Evolutionary conservation across 768 basidiomycete species (phyloP), one percentile per base, ranked within the genome.

Genomic region (Russula foetens): DNA sequence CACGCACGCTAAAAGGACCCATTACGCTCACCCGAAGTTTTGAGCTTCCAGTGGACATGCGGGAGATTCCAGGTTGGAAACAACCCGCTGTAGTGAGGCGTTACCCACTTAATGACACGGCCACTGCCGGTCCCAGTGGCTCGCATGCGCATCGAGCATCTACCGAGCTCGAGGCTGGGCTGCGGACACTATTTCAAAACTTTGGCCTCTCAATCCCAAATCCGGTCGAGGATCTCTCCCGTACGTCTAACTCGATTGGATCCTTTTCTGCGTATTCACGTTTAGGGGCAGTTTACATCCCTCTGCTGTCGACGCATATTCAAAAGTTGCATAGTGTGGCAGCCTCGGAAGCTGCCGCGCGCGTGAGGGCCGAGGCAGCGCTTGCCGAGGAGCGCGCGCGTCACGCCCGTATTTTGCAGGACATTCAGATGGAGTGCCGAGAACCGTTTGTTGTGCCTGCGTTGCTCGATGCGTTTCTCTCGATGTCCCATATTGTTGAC

Each of bases 401-500:
- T 41, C 55, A 64, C 31, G 44, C 60, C 31, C 60, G 50, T 2
- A 46, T 62, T 52, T 44, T 64, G 39, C 63, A 52, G 29, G 60
- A 49, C 35, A 57, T 64, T 33, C 48, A 49, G n/a, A 43, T 3
- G 41, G 72, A 73, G 49, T 62, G 62, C 43, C 56, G 47, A 6
- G 63, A 63, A 56, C 72, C 71, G 35, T 67, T 72, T 59, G 64
- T 72, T 14, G 69, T 73, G 3, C 72, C 72, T 9, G 70, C 72
- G 23, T 67, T 73, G 51, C 55, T 70, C 58, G 69, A 73, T 45
- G 72, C 70, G 28, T 71, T 73, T 65, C 54, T 67, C 46, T 63
- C 65, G 39, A 56, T 73, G 33, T 66, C 69, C 29, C 56, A 69
- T 55, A 57, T 70, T 31, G 63, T 71, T 12, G 67, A 67, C 43